These are phyloP conservation scores for Fusarium anguioides DNA, from an alignment of 2,329 filamentous ascomycete species.

Conservation along the genomic window DNA sequence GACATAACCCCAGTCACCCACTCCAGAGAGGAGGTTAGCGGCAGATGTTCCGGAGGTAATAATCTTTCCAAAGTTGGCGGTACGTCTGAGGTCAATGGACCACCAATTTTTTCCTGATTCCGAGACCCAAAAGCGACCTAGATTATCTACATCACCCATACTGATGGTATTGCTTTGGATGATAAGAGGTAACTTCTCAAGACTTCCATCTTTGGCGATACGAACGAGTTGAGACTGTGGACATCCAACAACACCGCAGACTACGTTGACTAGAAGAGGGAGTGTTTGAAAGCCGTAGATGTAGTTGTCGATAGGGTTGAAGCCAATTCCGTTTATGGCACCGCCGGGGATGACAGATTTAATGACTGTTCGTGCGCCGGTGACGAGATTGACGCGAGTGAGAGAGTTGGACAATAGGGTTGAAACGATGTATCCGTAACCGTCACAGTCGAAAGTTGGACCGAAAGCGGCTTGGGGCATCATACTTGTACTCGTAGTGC, in stretches of 20 bases:
- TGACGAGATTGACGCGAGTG: slow-evolving; percentile 14
- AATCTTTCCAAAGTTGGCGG: background rate
- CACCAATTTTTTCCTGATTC: slow-evolving; percentile 22
- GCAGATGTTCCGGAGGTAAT: background rate
- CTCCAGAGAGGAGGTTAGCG: background rate
- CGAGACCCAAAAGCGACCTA: slow-evolving; percentile 21
- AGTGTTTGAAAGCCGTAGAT: slow-evolving; percentile 32
- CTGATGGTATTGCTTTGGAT: background rate
- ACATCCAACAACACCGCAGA: background rate
- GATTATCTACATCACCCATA: slow-evolving; percentile 31
- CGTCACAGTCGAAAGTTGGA: slow-evolving; percentile 30
- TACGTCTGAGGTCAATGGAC: slow-evolving; percentile 14
- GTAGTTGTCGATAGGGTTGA: slow-evolving; percentile 38
- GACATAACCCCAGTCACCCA: slow-evolving; percentile 33
- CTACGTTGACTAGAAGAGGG: rapidly evolving
- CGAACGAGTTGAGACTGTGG: slow-evolving; percentile 21
- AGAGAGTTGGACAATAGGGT: background rate
- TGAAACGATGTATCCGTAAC: slow-evolving; percentile 19
- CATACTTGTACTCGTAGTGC: background rate
- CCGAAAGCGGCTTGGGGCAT: slow-evolving; percentile 5
- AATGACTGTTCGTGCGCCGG: background rate
- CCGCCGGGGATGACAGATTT: background rate
- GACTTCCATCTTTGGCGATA: slow-evolving; percentile 20
- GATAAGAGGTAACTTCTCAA: background rate
- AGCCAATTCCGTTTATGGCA: slow-evolving; percentile 30